Evolutionary conservation across 306 rosid species (phyloP).

Genomic region (Medicago ruthenica): DNA sequence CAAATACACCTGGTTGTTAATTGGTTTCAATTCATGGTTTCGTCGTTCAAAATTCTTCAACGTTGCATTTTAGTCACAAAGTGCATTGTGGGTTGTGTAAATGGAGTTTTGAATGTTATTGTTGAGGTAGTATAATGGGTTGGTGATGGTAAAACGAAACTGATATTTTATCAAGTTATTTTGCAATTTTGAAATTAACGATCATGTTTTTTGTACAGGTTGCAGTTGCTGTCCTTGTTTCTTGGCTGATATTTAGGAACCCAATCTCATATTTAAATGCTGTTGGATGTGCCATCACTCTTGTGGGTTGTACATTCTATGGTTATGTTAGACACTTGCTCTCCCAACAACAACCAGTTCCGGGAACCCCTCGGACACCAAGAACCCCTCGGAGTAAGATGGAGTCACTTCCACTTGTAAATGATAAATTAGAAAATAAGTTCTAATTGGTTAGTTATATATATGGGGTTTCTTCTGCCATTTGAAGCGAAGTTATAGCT

Average conservation of each 20-base stretch:
- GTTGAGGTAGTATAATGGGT: not conserved
- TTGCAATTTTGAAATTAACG: not conserved
- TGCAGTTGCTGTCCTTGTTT: slow-evolving; percentile 94
- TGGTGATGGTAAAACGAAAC: not conserved
- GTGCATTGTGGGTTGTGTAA: not conserved
- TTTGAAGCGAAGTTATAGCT: slow-evolving; percentile 48
- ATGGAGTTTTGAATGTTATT: not conserved
- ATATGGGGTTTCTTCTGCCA: slow-evolving; percentile 37
- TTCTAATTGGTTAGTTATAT: slow-evolving; percentile 48
- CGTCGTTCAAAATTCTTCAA: not conserved
- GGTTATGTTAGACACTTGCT: slow-evolving; percentile 85
- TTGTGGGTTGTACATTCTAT: slow-evolving; percentile 92
- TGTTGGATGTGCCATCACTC: slow-evolving; percentile 86
- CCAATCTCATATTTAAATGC: slow-evolving; percentile 82
- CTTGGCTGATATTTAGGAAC: slow-evolving; percentile 92
- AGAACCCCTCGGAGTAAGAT: slow-evolving; percentile 78
- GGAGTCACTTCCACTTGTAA: slow-evolving; percentile 95
- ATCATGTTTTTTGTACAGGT: slow-evolving; percentile 58
- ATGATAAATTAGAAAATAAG: slow-evolving; percentile 89
- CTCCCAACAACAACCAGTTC: slow-evolving; percentile 77
- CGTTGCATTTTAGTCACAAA: not conserved
- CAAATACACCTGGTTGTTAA: slow-evolving; percentile 1
- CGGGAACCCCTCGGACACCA: slow-evolving; percentile 86
- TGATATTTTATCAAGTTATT: not conserved
- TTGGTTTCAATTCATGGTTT: slow-evolving; percentile 17